Evolutionary conservation across 148 eudicot genomes (phyloP).

Genomic region (Rhododendron griersonianum): DNA sequence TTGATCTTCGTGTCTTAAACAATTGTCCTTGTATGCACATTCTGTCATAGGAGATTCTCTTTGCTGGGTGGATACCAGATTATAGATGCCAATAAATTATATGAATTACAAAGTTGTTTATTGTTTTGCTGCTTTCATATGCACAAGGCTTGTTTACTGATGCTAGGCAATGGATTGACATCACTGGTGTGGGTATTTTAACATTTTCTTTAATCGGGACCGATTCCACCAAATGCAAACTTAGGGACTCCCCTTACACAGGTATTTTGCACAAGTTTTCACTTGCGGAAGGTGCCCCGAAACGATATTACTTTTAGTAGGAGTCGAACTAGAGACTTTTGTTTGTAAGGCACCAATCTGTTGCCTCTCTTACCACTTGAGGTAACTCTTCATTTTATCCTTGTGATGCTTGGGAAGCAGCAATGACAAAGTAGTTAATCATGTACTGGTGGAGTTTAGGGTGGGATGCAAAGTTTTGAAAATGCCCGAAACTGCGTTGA

Average conservation of each 20-base stretch:
- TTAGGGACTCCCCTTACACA: background rate
- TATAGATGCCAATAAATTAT: constrained; percentile 6
- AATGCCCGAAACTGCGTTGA: too few species aligned
- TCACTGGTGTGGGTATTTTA: background rate
- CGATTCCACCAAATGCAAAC: background rate
- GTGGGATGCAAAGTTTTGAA: background rate
- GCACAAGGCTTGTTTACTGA: background rate
- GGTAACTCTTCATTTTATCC: background rate
- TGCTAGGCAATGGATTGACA: background rate
- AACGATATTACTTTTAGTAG: background rate
- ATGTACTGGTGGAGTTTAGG: background rate
- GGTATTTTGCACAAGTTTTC: background rate
- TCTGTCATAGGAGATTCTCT: background rate
- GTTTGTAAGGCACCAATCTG: background rate
- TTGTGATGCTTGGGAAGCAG: background rate
- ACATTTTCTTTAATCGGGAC: background rate
- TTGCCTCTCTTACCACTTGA: background rate
- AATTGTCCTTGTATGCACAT: background rate
- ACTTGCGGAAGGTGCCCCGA: background rate
- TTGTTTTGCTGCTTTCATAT: background rate
- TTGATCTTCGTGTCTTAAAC: constrained; percentile 5
- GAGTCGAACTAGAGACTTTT: background rate
- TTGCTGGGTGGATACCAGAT: constrained; percentile 10
- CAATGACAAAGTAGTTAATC: background rate
- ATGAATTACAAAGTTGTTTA: background rate